Base-by-base conservation (phyloP, 352 stramenopile genomes). In the Globisporangium cystogenes region DNA sequence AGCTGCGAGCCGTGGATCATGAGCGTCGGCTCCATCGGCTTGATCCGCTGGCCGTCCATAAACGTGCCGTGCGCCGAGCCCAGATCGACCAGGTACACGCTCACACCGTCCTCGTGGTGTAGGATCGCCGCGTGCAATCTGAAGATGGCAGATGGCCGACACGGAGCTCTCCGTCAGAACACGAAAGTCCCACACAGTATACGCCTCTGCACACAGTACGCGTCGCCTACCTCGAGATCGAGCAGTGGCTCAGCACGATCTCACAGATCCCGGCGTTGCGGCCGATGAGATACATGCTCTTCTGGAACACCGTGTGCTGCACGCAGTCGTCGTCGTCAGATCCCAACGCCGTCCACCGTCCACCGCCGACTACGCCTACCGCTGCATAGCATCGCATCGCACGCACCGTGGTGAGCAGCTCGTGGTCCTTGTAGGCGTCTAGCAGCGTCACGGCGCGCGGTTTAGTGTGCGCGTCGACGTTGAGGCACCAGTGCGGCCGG, bases 341-440 rank as follows among this genome's bases (percentile, higher is more conserved):
- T 47, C 36, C 47, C 16, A n/a, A n/a, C n/a, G n/a, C n/a, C n/a
- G n/a, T n/a, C n/a, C n/a, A n/a, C n/a, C n/a, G n/a, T n/a, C n/a
- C n/a, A n/a, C n/a, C n/a, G n/a, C n/a, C n/a, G n/a, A n/a, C n/a
- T n/a, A n/a, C n/a, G n/a, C n/a, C n/a, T n/a, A n/a, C n/a, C n/a
- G n/a, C n/a, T n/a, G n/a, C n/a, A n/a, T n/a, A n/a, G n/a, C n/a
- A n/a, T n/a, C n/a, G n/a, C n/a, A n/a, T n/a, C n/a, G n/a, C n/a
- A 61, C 74, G 35, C 58, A 93, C 80, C 55, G 80, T 91, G 2
- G 70, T 77, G 56, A 93, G 70, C 16, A 90, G 65, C 21, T 91
- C 80, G 53, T 93, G 76, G 49, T 82, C 74, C 57, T 93, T 93
- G 68, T 86, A 90, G 39, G 90, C 82, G 29, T 93, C 82, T 16